These are phyloP conservation scores for Podila verticillata DNA, from an alignment of 192 early-diverging fungal genomes.

Conservation along the genomic window DNA sequence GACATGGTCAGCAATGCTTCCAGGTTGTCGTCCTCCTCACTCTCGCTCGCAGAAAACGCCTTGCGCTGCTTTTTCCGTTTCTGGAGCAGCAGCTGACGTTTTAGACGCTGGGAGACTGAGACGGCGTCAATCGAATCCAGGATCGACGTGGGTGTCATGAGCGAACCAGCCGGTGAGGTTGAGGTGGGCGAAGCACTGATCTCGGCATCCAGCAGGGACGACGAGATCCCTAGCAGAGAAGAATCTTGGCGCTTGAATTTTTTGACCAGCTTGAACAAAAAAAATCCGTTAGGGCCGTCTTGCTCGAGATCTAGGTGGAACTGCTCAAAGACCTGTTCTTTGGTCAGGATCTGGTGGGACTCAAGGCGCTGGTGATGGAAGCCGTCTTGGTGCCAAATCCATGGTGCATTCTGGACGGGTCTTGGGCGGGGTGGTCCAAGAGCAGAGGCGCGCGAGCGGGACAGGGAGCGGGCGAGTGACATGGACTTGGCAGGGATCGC, in stretches of 20 bases:
- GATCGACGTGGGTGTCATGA: conserved; percentile 19
- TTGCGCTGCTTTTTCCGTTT: conserved; percentile 46
- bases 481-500: background rate
- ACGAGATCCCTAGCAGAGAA: conserved; percentile 19
- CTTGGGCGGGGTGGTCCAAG: background rate
- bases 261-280: conserved; percentile 50
- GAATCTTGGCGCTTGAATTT: conserved; percentile 33
- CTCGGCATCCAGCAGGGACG: conserved; percentile 26
- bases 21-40: conserved; percentile 33
- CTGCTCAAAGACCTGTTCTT: conserved; percentile 50
- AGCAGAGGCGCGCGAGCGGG: background rate
- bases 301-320: conserved; percentile 44
- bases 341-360: conserved; percentile 48
- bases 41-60: background rate
- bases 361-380: conserved; percentile 43
- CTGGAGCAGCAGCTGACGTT: conserved; percentile 41
- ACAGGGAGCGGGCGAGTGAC: conserved; percentile 3
- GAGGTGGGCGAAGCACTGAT: conserved; percentile 29
- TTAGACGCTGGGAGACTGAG: conserved; percentile 38
- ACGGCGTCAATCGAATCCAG: conserved; percentile 39
- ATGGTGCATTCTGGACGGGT: conserved; percentile 28
- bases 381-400: conserved; percentile 51
- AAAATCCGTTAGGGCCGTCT: conserved; percentile 46
- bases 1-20: conserved; percentile 41
- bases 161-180: conserved; percentile 6